A percentile compares a stretch with the other conserved stretches of the same genome.
Conservation (phyloP, 768 basidiomycete species). For the Favolaschia claudopus region DNA sequence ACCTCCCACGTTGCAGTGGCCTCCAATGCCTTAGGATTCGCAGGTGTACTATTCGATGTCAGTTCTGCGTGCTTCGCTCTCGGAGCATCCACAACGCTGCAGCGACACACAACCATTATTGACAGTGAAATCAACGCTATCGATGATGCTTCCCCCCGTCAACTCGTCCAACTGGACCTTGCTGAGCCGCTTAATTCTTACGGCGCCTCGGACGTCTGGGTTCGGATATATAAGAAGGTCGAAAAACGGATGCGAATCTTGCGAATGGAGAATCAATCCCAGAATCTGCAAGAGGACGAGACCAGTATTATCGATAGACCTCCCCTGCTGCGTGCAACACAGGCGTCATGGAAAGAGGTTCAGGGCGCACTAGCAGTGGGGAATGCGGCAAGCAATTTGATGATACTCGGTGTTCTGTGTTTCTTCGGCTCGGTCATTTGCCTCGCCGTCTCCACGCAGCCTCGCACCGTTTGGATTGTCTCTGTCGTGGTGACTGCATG, state of each 20-base stretch:
- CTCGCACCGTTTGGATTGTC: neutral
- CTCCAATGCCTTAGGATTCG: conserved; percentile 4
- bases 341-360: neutral
- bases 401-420: conserved; percentile 1
- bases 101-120: neutral
- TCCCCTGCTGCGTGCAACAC: no score
- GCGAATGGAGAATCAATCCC: no score
- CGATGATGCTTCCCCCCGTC: neutral
- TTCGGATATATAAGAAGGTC: no score
- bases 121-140: neutral
- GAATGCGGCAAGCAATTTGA: conserved; percentile 1
- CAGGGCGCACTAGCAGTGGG: neutral
- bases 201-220: no score
- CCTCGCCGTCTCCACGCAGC: conserved; percentile 8
- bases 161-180: neutral
- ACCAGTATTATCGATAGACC: no score
- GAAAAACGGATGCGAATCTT: no score
- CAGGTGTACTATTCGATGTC: conserved; percentile 8
- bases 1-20: neutral
- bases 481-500: neutral
- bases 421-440: conserved; percentile 12
- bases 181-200: neutral
- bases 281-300: no score
- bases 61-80: neutral
- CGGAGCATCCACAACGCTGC: neutral